phyloP scores from a whole-genome alignment of 2,329 filamentous ascomycete genomes.

The Didymella keratinophila region DNA sequence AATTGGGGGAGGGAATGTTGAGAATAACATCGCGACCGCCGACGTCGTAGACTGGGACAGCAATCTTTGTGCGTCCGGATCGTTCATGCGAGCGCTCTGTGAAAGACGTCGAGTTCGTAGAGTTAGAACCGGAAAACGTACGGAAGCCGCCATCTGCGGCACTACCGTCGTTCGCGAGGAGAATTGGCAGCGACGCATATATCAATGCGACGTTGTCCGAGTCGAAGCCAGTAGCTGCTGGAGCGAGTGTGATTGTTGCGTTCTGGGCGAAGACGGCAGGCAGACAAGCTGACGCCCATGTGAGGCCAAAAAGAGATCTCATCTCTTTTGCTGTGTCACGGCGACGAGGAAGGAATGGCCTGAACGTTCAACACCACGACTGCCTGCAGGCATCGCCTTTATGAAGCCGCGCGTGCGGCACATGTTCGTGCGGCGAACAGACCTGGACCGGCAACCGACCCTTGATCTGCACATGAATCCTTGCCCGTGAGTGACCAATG shows the following conservation, averaged over 20 bases:
- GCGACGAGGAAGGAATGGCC: background rate
- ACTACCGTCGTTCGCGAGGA: conserved; percentile 41
- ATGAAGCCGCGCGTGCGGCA: background rate
- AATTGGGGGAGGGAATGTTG: conserved; percentile 42
- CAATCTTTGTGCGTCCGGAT: conserved; percentile 42
- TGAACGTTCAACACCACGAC: background rate
- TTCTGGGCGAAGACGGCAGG: conserved; percentile 23
- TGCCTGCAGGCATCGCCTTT: background rate
- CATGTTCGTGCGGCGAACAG: background rate
- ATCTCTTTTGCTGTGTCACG: background rate
- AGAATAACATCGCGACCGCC: conserved; percentile 36
- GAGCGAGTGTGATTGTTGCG: conserved; percentile 31
- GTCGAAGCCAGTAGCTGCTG: conserved; percentile 37
- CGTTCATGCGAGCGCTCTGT: conserved; percentile 29
- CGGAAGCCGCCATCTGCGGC: conserved; percentile 42
- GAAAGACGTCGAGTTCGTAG: conserved; percentile 21
- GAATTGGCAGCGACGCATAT: conserved; percentile 30
- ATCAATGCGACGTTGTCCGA: conserved; percentile 41
- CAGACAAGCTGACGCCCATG: conserved; percentile 18
- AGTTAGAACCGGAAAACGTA: conserved; percentile 24
- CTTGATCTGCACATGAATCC: conserved; percentile 5
- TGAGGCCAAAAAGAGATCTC: conserved; percentile 3
- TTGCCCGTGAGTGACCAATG: conserved; percentile 4
- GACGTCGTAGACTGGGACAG: conserved; percentile 33
- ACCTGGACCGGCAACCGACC: background rate